Base-by-base conservation (phyloP, 2,329 filamentous ascomycete genomes). In the Dissoconium aciculare region DNA sequence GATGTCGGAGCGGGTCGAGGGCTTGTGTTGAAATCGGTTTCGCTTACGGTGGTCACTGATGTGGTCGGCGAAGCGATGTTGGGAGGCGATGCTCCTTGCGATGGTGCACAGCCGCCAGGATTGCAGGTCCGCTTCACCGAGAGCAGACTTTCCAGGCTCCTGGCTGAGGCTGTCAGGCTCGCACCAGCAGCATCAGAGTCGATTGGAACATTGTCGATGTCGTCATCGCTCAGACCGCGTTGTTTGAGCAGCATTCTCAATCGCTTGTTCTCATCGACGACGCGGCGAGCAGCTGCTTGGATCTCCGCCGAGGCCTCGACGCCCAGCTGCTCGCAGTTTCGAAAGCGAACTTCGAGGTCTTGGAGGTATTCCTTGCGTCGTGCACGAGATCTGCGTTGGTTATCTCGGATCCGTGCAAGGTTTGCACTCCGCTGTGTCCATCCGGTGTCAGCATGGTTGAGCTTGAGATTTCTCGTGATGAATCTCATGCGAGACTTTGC, bases 321-420 rank as follows among this genome's bases (percentile, higher is more conserved):
- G 11, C 78, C 78, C 17, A 67, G 59, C 21, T 69, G 60, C 51
- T 83, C 74, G 48, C 68, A 80, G 31, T 58, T 56, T 27, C 71
- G 67, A 34, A 77, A 56, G 36, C 71, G 72, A 32, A 65, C 58
- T 53, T 84, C 77, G 15, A 83, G 65, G 33, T 78, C 74, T 38
- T 72, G 62, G 23, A 82, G 57, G 48, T 84, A 82, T 47, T 81
- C 76, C 58, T 78, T 80, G 40, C 74, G 67, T 19, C 78, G 67
- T 27, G 76, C 76, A 31, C 79, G 71, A n/a, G 74, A 81, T 38
- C 78, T 71, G 33, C 78, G 66, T 51, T 84, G 79, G 46, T 84
- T 85, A 45, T 84, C 75, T 40, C 78, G 69, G 42, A 83, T 75
- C 35, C 78, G 73, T 27, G 69, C 66, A 17, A 63, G 54, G 31